Conservation (phyloP, 2,329 filamentous ascomycete genomes). For the Plenodomus biglobosus region DNA sequence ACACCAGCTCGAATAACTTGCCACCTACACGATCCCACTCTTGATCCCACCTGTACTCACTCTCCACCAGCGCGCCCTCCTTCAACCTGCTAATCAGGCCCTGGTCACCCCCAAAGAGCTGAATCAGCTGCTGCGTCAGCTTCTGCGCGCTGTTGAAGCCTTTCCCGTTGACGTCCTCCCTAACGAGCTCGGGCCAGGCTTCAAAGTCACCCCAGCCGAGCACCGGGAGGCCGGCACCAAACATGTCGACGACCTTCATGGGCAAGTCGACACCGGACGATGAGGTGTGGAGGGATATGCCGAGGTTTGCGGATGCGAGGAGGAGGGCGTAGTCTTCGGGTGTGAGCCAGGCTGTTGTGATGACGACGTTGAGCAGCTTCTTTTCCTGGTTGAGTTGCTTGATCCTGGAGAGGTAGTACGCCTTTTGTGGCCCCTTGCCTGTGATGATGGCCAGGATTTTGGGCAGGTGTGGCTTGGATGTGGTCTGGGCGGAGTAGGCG, state of each 20-base stretch:
- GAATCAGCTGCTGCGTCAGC: slow-evolving; percentile 62
- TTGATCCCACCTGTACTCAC: slow-evolving; percentile 79
- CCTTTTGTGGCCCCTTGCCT: slow-evolving; percentile 84
- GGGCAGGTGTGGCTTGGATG: slow-evolving; percentile 56
- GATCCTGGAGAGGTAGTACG: slow-evolving; percentile 71
- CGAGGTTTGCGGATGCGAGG: slow-evolving; percentile 82
- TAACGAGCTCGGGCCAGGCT: slow-evolving; percentile 88
- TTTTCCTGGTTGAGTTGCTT: slow-evolving; percentile 60
- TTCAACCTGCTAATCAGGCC: slow-evolving; percentile 64
- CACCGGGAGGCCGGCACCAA: slow-evolving; percentile 89
- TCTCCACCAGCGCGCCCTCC: slow-evolving; percentile 71
- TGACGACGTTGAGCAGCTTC: slow-evolving; percentile 68
- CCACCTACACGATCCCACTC: slow-evolving; percentile 89
- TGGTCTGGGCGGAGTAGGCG: slow-evolving; percentile 63
- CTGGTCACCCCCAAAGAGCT: slow-evolving; percentile 61
- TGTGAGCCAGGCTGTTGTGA: slow-evolving; percentile 82
- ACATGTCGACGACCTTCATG: slow-evolving; percentile 99
- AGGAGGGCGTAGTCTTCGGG: slow-evolving; percentile 82
- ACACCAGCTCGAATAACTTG: slow-evolving; percentile 60
- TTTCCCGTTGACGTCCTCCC: slow-evolving; percentile 79
- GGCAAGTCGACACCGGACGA: slow-evolving; percentile 93
- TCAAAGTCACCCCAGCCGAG: slow-evolving; percentile 83
- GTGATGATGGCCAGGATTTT: slow-evolving; percentile 86
- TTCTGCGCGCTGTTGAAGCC: slow-evolving; percentile 76
- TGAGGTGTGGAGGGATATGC: slow-evolving; percentile 88